Conservation (phyloP, 2,329 filamentous ascomycete genomes). For the Aspergillus aculeatus region DNA sequence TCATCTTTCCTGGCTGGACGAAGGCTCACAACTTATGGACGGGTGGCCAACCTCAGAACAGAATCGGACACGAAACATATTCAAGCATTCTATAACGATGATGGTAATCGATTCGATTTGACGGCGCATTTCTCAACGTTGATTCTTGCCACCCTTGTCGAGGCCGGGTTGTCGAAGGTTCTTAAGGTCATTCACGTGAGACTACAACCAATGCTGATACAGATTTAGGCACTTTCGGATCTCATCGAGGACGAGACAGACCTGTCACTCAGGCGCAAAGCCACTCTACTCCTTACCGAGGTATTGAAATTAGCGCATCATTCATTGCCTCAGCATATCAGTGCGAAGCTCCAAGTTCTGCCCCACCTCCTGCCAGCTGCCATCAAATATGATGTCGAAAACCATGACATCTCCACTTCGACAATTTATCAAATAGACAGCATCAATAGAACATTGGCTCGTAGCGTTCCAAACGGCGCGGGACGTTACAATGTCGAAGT, state of each 20-base stretch:
- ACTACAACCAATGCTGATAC: slow-evolving; percentile 18
- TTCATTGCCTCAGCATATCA: slow-evolving; percentile 77
- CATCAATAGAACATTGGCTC: slow-evolving; percentile 87
- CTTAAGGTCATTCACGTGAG: background rate
- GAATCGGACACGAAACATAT: slow-evolving; percentile 55
- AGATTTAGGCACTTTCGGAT: slow-evolving; percentile 45
- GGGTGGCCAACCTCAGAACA: slow-evolving; percentile 79
- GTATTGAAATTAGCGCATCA: slow-evolving; percentile 85
- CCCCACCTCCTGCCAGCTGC: slow-evolving; percentile 81
- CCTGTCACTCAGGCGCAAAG: slow-evolving; percentile 71
- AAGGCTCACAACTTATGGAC: slow-evolving; percentile 91
- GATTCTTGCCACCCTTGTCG: slow-evolving; percentile 79
- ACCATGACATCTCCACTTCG: slow-evolving; percentile 76
- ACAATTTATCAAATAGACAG: slow-evolving; percentile 98
- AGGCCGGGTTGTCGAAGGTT: slow-evolving; percentile 67
- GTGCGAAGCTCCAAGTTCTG: slow-evolving; percentile 78
- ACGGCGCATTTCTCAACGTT: slow-evolving; percentile 93
- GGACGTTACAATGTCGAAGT: slow-evolving; percentile 45
- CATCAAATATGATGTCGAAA: slow-evolving; percentile 67
- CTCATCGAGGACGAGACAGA: slow-evolving; percentile 52
- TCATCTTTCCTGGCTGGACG: slow-evolving; percentile 91
- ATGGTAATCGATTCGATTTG: slow-evolving; percentile 67
- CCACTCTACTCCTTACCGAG: slow-evolving; percentile 86
- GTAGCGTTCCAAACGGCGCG: slow-evolving; percentile 43
- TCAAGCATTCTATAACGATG: slow-evolving; percentile 61